Evolutionary conservation across 495 filamentous ascomycete species (phyloP).

Genomic region (Bacidia gigantensis): DNA sequence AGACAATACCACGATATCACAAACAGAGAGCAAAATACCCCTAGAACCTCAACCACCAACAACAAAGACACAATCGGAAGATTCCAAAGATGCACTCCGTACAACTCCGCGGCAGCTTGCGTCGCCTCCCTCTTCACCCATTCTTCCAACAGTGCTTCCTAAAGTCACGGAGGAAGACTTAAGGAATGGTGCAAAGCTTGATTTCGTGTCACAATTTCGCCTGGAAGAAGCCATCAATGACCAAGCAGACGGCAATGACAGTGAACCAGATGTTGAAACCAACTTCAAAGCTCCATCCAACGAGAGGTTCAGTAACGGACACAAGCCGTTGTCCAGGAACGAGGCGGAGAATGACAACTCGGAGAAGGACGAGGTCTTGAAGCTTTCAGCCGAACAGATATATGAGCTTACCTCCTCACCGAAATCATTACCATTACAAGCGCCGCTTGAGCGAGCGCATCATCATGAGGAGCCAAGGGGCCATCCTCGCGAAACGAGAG

Average conservation of each 20-base stretch:
- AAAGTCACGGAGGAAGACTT: not conserved
- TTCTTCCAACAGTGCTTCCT: not conserved
- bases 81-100: not conserved
- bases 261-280: not conserved
- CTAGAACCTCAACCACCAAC: no score
- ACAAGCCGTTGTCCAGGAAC: not conserved
- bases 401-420: constrained; percentile 43
- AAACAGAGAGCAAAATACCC: not conserved
- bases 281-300: not conserved
- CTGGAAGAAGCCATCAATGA: not conserved
- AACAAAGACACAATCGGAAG: not conserved
- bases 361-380: constrained; percentile 31
- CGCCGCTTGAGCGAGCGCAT: constrained; percentile 17
- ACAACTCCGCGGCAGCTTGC: not conserved
- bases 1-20: not conserved
- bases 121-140: not conserved
- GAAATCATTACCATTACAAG: constrained; percentile 34
- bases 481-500: not conserved
- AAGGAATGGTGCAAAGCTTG: constrained; percentile 4
- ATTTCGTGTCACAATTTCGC: constrained; percentile 1
- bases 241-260: not conserved
- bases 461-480: constrained; percentile 16
- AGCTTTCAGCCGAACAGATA: constrained; percentile 38
- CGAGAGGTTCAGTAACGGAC: not conserved
- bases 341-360: not conserved